Base-by-base conservation (phyloP, 805 yeast genomes). In the Candida xiaguanensis region DNA sequence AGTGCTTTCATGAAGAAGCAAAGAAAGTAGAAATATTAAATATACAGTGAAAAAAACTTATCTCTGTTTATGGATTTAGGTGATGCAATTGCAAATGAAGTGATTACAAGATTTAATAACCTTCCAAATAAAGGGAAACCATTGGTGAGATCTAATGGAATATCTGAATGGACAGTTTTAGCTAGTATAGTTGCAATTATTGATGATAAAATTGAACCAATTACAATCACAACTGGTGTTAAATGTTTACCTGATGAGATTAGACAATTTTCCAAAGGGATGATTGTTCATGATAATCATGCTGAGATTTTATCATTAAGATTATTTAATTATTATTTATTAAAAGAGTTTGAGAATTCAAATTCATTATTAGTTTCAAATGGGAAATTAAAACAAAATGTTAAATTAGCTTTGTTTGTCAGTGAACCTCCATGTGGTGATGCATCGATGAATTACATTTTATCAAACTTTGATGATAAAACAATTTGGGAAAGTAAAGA, bases 361-460 rank as follows among this genome's bases (percentile, higher is more conserved):
- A 30, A 33, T 3, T 45, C 53, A 7, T 26, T 19, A 19, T 14
- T 46, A 5, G 36, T 58, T 16, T 59, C 58, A 36, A 44, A 41
- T 27, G 78, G 50, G 42, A 42, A 27, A 18, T 36, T 77, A 36
- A 72, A 60, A 31, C 37, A 46, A 0, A 63, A 59, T 2, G 56
- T 75, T 32, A 52, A 66, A 35, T 58, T 88, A 39, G 82, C 80
- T 0, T 54, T 88, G 46, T 82, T 77, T 44, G 64, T 85, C 5
- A 78, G 90, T 8, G 93, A 85, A 45, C 68, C 82, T 0, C 97
- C 97, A 0, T 90, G 98, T 64, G 98, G 98, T 1, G 97, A 90
- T 56, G 80, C 86, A 0, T 82, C 95, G 5, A 75, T 88, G 78
- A 72, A 61, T 1, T 51, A 56, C 18, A 42, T 63, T 3, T 45